These are phyloP conservation scores for Taphrina pruni DNA, from an alignment of 1,139 yeast genomes.

Conservation along the genomic window DNA sequence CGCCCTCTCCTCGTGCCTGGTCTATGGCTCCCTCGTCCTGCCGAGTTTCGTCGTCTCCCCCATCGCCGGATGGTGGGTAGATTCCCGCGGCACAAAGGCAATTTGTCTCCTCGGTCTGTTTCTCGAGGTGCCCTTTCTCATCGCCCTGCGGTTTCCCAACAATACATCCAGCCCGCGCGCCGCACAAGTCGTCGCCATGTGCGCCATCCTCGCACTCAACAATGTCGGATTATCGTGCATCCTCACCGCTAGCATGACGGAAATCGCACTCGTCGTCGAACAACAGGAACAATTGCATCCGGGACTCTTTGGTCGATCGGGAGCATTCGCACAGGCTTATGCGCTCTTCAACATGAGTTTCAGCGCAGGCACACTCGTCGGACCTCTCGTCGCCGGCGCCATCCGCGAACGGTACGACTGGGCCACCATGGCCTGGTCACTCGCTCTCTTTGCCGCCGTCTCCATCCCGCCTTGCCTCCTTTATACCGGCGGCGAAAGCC, in stretches of 20 bases:
- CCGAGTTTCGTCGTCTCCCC: constrained; percentile 53
- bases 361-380: constrained; percentile 51
- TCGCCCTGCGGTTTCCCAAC: constrained; percentile 50
- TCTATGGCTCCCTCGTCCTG: constrained; percentile 47
- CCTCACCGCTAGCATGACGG: constrained; percentile 51
- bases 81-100: constrained; percentile 50
- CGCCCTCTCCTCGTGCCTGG: constrained; percentile 50
- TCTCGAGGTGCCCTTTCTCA: constrained; percentile 47
- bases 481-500: constrained; percentile 1
- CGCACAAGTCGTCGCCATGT: constrained; percentile 50
- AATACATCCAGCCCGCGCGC: constrained; percentile 48
- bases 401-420: constrained; percentile 25
- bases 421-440: constrained; percentile 32
- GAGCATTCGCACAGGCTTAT: constrained; percentile 53
- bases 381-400: constrained; percentile 52
- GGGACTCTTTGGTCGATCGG: constrained; percentile 51
- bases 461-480: neutral
- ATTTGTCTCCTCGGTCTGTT: constrained; percentile 49
- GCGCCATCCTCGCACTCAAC: constrained; percentile 49
- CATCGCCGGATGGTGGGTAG: constrained; percentile 50
- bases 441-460: constrained; percentile 20
- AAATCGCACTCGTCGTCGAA: constrained; percentile 49
- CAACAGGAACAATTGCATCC: constrained; percentile 49
- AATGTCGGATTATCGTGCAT: constrained; percentile 49
- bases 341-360: constrained; percentile 53